Conservation (phyloP, 441 rosid species). For the Adansonia grandidieri region DNA sequence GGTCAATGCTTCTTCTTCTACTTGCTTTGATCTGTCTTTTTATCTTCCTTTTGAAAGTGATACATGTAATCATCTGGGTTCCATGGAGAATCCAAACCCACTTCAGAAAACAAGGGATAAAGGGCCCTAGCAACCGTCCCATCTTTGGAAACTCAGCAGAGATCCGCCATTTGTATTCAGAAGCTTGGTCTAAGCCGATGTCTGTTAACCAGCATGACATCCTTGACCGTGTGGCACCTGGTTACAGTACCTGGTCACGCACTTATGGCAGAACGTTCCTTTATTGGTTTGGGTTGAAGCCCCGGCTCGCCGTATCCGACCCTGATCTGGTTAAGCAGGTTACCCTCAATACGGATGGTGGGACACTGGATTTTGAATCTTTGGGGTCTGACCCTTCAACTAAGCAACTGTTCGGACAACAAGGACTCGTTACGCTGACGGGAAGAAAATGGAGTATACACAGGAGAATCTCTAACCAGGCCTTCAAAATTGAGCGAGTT, state of each 20-base stretch:
- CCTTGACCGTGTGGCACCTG: neutral
- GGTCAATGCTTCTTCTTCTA: neutral
- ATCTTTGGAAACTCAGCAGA: slow-evolving; percentile 51
- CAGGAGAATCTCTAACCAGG: slow-evolving; percentile 62
- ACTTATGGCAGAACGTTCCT: neutral
- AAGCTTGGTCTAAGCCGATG: slow-evolving; percentile 45
- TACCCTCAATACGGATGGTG: slow-evolving; percentile 42
- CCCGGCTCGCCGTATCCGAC: slow-evolving; percentile 40
- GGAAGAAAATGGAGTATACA: slow-evolving; percentile 72
- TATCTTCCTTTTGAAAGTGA: neutral
- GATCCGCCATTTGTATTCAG: slow-evolving; percentile 44
- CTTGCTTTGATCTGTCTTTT: neutral
- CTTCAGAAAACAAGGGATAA: slow-evolving; percentile 47
- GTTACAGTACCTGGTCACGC: neutral
- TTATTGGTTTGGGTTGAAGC: slow-evolving; percentile 12
- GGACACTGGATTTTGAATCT: slow-evolving; percentile 44
- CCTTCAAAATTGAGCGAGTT: slow-evolving; percentile 59
- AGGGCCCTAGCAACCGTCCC: slow-evolving; percentile 54
- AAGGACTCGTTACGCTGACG: slow-evolving; percentile 61
- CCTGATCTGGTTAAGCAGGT: slow-evolving; percentile 58
- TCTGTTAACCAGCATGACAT: slow-evolving; percentile 26
- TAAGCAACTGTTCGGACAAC: slow-evolving; percentile 47
- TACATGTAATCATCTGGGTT: slow-evolving; percentile 27
- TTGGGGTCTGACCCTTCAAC: slow-evolving; percentile 31
- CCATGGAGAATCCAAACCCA: slow-evolving; percentile 55